Evolutionary conservation across 129 eudicot genomes (phyloP), one percentile per base, ranked within the genome.

Genomic region (Centella asiatica): DNA sequence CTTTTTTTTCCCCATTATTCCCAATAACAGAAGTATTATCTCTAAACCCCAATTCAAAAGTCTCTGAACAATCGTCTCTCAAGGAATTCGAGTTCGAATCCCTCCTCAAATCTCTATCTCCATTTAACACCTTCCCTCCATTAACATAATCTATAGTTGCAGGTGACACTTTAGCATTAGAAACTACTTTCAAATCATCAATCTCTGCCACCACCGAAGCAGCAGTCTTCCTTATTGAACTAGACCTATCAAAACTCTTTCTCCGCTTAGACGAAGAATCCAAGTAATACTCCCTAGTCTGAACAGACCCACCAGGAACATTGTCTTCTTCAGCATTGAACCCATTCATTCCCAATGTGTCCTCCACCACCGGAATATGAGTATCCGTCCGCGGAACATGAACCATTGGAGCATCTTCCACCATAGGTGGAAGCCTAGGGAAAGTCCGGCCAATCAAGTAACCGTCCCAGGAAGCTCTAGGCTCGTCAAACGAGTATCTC

Each of bases 381-480:
- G 56, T 69, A 75, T 90, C 97, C n/a, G 82, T 48, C 22, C 85
- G 75, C 4, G 82, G 67, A 12, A 73, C 73, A 24, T 65, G 76
- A 12, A 69, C 78, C 20, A 69, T 75, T 0, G 96, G 86, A 28
- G 60, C 78, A 54, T 86, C 94, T 44, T 86, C 97, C 31, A 90
- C 80, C 95, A 86, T 90, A 13, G 97, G 95, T 2, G 95, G 87
- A 55, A 88, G 82, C 60, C 87, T 75, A 4, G 95, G 80, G 55
- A 86, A 81, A 3, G 66, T 75, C 81, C 85, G 70, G 17, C 95
- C 95, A 27, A 77, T 79, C 60, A 86, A 19, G 36, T 86, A 73
- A 2, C 97, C 97, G 46, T 90, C 97, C 97, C 98, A 90, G 6
- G 94, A 83, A 40, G 98, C 98, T 45, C 98, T 74, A 60, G 95